Evolutionary conservation across 2,329 filamentous ascomycete species (phyloP).

Genomic region (Beauveria australis): DNA sequence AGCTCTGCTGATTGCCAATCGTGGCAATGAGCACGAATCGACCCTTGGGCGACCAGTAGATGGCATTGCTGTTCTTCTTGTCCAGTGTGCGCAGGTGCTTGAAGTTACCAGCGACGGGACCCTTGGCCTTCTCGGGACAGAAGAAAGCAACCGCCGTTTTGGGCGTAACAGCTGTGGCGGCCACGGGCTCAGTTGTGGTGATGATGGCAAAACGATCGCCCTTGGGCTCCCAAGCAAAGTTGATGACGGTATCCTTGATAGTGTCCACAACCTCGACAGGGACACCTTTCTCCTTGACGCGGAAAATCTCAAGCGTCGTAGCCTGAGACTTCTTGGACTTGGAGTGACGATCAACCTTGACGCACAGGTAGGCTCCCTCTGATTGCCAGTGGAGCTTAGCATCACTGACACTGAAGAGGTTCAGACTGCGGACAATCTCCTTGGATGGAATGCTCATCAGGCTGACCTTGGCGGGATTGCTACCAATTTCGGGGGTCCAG

Average conservation of each 20-base stretch:
- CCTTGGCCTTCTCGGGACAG: conserved; percentile 92
- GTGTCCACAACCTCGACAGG: conserved; percentile 96
- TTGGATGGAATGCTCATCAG: conserved; percentile 95
- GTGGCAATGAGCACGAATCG: conserved; percentile 93
- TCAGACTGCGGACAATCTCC: conserved; percentile 86
- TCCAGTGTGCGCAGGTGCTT: conserved; percentile 91
- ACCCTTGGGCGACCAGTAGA: conserved; percentile 96
- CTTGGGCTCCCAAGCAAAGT: conserved; percentile 99
- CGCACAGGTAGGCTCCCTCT: conserved; percentile 85
- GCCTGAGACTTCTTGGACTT: conserved; percentile 98
- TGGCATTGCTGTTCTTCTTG: conserved; percentile 99
- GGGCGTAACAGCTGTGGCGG: conserved; percentile 72
- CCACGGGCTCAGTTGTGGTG: conserved; percentile 77
- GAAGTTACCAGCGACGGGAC: conserved; percentile 75
- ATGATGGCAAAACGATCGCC: conserved; percentile 96
- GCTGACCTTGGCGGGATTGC: conserved; percentile 94
- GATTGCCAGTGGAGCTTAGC: conserved; percentile 99
- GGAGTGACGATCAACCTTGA: conserved; percentile 97
- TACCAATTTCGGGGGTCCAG: conserved; percentile 97
- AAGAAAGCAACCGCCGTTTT: conserved; percentile 97
- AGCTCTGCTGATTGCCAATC: conserved; percentile 85
- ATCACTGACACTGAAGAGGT: conserved; percentile 96
- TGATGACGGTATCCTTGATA: conserved; percentile 97
- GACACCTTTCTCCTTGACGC: conserved; percentile 92
- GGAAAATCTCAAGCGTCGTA: conserved; percentile 97